phyloP scores from a whole-genome alignment of 2,329 filamentous ascomycete genomes.

The Fusarium avenaceum region DNA sequence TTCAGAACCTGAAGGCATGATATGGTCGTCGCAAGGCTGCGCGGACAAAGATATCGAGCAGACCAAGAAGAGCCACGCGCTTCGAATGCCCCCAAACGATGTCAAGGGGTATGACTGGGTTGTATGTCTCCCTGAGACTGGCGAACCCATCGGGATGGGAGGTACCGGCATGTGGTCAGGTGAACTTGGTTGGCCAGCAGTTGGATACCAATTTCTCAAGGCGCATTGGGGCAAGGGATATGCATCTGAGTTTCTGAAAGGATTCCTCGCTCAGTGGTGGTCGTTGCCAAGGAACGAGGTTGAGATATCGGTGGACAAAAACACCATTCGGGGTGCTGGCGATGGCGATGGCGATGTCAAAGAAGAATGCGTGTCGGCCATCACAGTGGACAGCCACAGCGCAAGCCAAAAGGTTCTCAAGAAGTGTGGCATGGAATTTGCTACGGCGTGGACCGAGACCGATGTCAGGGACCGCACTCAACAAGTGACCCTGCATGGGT shows the following conservation, averaged over 20 bases:
- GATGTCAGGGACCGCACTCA: conserved; percentile 40
- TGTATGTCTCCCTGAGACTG: conserved; percentile 62
- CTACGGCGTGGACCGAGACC: conserved; percentile 56
- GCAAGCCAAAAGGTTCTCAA: conserved; percentile 68
- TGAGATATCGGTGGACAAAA: conserved; percentile 59
- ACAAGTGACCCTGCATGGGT: conserved; percentile 47
- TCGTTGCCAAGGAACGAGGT: conserved; percentile 61
- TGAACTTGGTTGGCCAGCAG: conserved; percentile 66
- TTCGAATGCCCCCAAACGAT: conserved; percentile 64
- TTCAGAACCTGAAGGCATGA: conserved; percentile 72
- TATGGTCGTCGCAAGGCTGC: conserved; percentile 62
- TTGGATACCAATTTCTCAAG: conserved; percentile 69
- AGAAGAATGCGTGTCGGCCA: conserved; percentile 60
- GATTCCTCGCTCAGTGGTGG: conserved; percentile 63
- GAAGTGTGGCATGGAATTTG: conserved; percentile 68
- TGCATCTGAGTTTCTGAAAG: conserved; percentile 68
- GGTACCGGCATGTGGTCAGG: conserved; percentile 57
- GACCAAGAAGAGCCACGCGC: conserved; percentile 58
- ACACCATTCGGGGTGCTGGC: conserved; percentile 51
- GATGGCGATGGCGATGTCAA: conserved; percentile 44
- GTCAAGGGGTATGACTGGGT: conserved; percentile 68
- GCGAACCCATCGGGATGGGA: conserved; percentile 66
- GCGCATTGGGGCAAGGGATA: conserved; percentile 69
- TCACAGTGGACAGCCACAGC: conserved; percentile 63
- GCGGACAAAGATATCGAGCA: conserved; percentile 60